A percentile compares a stretch with the other conserved stretches of the same genome.
Conservation (phyloP, 1,284 basidiomycete genomes). For the Marasmius tenuissimus region DNA sequence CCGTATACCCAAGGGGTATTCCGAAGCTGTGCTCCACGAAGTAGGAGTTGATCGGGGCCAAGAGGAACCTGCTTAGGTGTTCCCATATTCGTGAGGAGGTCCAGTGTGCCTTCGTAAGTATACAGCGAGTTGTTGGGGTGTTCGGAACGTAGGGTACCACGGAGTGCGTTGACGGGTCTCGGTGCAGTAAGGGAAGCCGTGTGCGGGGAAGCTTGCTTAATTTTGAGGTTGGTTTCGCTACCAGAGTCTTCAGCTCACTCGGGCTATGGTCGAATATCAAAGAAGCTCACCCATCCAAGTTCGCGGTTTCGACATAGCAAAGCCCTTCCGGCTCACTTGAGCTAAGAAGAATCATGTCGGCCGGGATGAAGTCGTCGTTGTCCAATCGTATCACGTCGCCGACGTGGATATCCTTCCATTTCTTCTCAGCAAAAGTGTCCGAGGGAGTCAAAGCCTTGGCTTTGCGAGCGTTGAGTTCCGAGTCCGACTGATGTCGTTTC, state of each 20-base stretch:
- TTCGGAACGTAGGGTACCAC: constrained; percentile 88
- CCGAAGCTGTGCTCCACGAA: constrained; percentile 93
- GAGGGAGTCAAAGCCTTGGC: constrained; percentile 76
- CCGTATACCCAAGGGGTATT: constrained; percentile 99
- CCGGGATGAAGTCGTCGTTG: constrained; percentile 94
- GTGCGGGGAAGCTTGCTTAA: constrained; percentile 91
- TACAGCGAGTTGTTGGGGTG: constrained; percentile 98
- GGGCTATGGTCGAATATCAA: constrained; percentile 3
- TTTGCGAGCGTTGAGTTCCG: constrained; percentile 85
- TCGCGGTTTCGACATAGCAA: constrained; percentile 97
- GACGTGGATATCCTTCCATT: constrained; percentile 90
- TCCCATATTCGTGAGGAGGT: constrained; percentile 60
- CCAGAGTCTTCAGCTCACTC: background rate
- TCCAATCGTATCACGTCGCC: constrained; percentile 93
- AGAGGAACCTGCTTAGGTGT: constrained; percentile 82
- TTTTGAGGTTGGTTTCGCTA: constrained; percentile 98
- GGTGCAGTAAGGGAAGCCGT: constrained; percentile 83
- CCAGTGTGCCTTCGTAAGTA: constrained; percentile 88
- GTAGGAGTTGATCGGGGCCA: constrained; percentile 91
- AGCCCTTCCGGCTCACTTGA: constrained; percentile 96
- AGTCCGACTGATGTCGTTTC: constrained; percentile 97
- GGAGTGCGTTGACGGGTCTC: constrained; percentile 69
- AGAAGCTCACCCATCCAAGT: constrained; percentile 84
- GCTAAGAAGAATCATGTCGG: constrained; percentile 87
- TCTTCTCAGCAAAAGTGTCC: constrained; percentile 70